A percentile compares a stretch with the other conserved stretches of the same genome.
These are phyloP conservation scores for Isabelozyma rhagii DNA, from an alignment of 805 yeast genomes.

Conservation along the genomic window DNA sequence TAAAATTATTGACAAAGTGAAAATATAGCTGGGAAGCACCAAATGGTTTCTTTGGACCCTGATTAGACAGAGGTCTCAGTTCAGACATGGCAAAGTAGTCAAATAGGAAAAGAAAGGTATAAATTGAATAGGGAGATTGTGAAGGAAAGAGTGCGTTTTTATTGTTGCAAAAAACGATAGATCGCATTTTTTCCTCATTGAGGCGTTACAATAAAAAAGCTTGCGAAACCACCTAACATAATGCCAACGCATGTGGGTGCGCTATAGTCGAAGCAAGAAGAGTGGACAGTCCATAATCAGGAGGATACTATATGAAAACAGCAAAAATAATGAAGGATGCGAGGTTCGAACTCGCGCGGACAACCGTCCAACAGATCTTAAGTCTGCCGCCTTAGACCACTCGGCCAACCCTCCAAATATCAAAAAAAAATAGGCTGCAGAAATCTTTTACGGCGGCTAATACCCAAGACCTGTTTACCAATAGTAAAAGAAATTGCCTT, in stretches of 20 bases:
- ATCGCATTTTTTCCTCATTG: neutral
- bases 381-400: constrained; percentile 49
- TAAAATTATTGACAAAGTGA: neutral
- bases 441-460: too few relatives aligned
- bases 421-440: neutral
- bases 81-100: too few relatives aligned
- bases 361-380: constrained; percentile 43
- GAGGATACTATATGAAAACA: neutral
- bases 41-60: too few relatives aligned
- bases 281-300: neutral
- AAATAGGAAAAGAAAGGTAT: neutral
- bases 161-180: constrained; percentile 1
- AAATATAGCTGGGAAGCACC: too few relatives aligned
- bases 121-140: neutral
- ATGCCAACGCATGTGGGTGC: too few relatives aligned
- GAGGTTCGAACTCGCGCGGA: constrained; percentile 50
- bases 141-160: neutral
- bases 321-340: constrained; percentile 39
- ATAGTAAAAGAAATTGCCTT: neutral
- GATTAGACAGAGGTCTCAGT: too few relatives aligned
- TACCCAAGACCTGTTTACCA: too few relatives aligned
- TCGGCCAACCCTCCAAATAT: constrained; percentile 44
- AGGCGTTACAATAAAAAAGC: too few relatives aligned
- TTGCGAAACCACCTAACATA: too few relatives aligned
- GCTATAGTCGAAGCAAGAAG: neutral